A percentile compares a stretch with the other conserved stretches of the same genome.
Conservation (phyloP, 78 protist species). For the Pigoraptor vietnamica region DNA sequence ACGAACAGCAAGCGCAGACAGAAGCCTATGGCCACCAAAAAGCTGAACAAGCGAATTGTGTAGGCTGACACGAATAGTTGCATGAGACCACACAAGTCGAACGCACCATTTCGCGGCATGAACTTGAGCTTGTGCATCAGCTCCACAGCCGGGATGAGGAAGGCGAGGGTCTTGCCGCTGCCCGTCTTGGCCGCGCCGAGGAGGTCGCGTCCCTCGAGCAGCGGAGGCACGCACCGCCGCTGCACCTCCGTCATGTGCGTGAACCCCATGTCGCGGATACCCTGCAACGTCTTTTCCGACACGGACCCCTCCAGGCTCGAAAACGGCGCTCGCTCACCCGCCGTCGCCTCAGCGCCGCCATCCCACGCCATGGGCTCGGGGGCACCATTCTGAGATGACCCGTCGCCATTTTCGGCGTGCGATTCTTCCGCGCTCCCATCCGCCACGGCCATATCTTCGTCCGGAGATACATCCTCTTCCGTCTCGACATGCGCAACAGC, state of each 20-base stretch:
- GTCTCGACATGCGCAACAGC: neutral
- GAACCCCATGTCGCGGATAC: conserved; percentile 63
- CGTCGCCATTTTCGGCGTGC: neutral
- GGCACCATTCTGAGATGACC: neutral
- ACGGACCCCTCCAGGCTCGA: neutral
- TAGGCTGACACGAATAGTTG: too few species aligned
- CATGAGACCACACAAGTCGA: conserved; percentile 2
- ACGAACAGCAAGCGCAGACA: too few species aligned
- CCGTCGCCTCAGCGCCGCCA: neutral
- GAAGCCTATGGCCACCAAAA: too few species aligned
- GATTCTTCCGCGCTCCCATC: neutral
- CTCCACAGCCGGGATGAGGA: conserved; percentile 94
- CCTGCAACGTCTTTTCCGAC: conserved; percentile 18
- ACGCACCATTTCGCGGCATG: conserved; percentile 65
- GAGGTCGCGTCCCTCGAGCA: conserved; percentile 84
- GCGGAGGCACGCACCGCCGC: conserved; percentile 76
- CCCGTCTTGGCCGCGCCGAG: conserved; percentile 95
- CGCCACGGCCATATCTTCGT: neutral
- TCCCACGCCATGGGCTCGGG: neutral
- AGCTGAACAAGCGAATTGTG: too few species aligned
- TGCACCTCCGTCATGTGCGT: conserved; percentile 89
- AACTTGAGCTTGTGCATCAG: conserved; percentile 57
- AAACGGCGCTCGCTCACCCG: neutral
- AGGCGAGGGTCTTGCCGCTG: conserved; percentile 94
- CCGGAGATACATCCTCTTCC: neutral